Evolutionary conservation across 2,329 filamentous ascomycete species (phyloP).

Genomic region (Colletotrichum nymphaeae): DNA sequence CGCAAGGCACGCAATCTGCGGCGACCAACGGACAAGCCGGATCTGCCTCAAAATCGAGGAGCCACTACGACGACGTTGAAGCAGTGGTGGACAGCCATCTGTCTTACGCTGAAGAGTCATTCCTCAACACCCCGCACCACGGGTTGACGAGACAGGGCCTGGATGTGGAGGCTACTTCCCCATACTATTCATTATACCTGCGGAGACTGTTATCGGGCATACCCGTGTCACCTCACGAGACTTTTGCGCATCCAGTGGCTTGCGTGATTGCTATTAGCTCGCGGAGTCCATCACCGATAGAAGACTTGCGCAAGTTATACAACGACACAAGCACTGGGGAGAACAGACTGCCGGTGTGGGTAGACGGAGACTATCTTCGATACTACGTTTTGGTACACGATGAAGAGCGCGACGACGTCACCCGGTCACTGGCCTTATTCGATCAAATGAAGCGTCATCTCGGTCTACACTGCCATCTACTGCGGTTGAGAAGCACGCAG

Average conservation of each 20-base stretch:
- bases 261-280: constrained; percentile 97
- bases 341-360: constrained; percentile 81
- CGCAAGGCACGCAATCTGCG: constrained; percentile 42
- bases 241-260: constrained; percentile 93
- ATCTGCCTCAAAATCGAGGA: constrained; percentile 33
- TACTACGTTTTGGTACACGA: constrained; percentile 98
- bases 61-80: constrained; percentile 75
- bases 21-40: constrained; percentile 43
- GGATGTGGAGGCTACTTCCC: constrained; percentile 70
- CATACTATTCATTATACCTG: constrained; percentile 88
- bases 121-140: constrained; percentile 50
- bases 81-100: constrained; percentile 84
- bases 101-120: constrained; percentile 76
- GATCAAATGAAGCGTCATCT: constrained; percentile 99
- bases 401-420: constrained; percentile 93
- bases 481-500: constrained; percentile 85
- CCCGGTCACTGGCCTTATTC: constrained; percentile 88
- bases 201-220: constrained; percentile 84
- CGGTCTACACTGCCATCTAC: constrained; percentile 91
- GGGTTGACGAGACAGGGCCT: constrained; percentile 53
- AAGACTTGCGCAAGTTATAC: constrained; percentile 87
- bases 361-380: constrained; percentile 89
- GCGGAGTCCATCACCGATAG: constrained; percentile 83
- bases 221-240: constrained; percentile 85
- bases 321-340: constrained; percentile 84